Base-by-base conservation (phyloP, 305 asterid species). In the Rubia balearica region DNA sequence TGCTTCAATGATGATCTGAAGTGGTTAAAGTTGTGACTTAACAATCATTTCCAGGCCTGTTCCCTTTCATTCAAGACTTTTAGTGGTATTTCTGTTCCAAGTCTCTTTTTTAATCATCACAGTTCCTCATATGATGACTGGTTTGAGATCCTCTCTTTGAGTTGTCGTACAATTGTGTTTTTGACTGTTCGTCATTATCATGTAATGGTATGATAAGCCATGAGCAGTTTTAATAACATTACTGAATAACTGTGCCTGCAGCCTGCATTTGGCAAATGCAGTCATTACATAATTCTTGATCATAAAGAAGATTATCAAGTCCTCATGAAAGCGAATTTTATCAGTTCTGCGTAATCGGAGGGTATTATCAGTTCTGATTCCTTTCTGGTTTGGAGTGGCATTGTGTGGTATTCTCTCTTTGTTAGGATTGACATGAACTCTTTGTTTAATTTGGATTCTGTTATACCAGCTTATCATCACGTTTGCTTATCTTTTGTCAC, bases 321-420 rank as follows among this genome's bases (percentile, higher is more conserved):
- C 36, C 22, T 5, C 13, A 69, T 14, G 46, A n/a, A n/a, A n/a
- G n/a, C n/a, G n/a, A n/a, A n/a, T n/a, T n/a, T n/a, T n/a, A n/a
- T n/a, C n/a, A n/a, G n/a, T n/a, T n/a, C n/a, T n/a, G n/a, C n/a
- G n/a, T n/a, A n/a, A n/a, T n/a, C n/a, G n/a, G n/a, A n/a, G n/a
- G n/a, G n/a, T n/a, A n/a, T 10, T 21, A 30, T 17, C 42, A 22
- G 49, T 40, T 72, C n/a, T 65, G 30, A 14, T 38, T 65, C 71
- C 75, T 55, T 72, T 14, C 66, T 33, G 38, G 49, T 62, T 22
- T n/a, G 17, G 33, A 59, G 2, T 45, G 69, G 13, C 64, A 72
- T 48, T n/a, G n/a, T n/a, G 36, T 49, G 42, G 22, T 46, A 19
- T 61, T 12, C 65, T 46, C 36, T 38, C 41, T 1, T 0, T 51